Base-by-base conservation (phyloP, 2,329 filamentous ascomycete species). In the Claviceps paspali region DNA sequence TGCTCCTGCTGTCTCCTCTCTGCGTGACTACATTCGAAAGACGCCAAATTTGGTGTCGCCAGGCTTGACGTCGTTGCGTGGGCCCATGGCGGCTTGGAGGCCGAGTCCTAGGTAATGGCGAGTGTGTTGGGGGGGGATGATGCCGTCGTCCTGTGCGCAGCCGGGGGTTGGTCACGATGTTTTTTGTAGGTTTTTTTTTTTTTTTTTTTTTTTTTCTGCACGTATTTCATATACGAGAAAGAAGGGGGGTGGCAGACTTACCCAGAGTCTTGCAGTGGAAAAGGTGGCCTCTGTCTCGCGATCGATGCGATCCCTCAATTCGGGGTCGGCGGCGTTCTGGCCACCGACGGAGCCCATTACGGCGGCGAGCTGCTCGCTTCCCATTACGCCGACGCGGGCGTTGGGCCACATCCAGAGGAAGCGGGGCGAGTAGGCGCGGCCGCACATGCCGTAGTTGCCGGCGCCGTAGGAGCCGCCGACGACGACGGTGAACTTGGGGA, bases 381-480 rank as follows among this genome's bases (percentile, higher is more conserved):
- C 91, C 91, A 98, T 98, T 49, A 98, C 87, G 23, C 83, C 84
- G 36, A 94, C 85, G 53, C 82, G 82, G n/a, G 91, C 86, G 49
- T 93, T 94, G 29, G 91, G 91, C 91, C 91, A 98, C 69, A 88
- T 92, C 77, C 85, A 95, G 42, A 96, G 61, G 57, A 96, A 85
- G 10, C 86, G 69, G 0, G 88, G 88, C n/a, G 74, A 76, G 59
- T 95, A 98, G 2, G 91, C 88, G 35, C 91, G 73, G 17, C 91
- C 91, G 54, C 85, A 96, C 91, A 98, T 98, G 50, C 88, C 91
- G 55, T 98, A 98, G 59, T 96, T 98, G 4, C 91, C 91, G 6
- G 88, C 88, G 41, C 88, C 88, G 46, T 91, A 91, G 55, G 80
- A 87, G 22, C 82, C 82, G 18, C 91, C 91, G n/a, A 95, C 79